Base-by-base conservation (phyloP, 1,284 basidiomycete genomes). In the Cutaneotrichosporon dermatis region DNA sequence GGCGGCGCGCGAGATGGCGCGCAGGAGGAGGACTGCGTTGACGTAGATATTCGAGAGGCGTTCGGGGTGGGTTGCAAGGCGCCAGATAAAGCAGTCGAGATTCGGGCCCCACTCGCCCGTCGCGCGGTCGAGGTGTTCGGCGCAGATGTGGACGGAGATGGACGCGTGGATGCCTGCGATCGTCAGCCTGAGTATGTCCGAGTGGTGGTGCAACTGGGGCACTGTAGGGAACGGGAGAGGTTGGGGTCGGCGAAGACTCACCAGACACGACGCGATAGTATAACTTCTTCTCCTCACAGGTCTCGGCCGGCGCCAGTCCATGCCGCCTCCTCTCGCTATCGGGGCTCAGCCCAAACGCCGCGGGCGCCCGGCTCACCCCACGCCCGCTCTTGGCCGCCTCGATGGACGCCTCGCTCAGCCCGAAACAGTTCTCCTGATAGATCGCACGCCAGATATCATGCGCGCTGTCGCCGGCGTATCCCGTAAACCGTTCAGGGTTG, bases 381-480 rank as follows among this genome's bases (percentile, higher is more conserved):
- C 46, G 55, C 61, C 43, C 56, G 10, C 37, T 36, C 39, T 51
- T 51, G 39, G 62, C 64, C n/a, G 65, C 57, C n/a, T 67, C 66
- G 15, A 75, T 51, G 1, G 72, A 64, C 12, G 73, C 74, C 62
- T 81, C 79, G 1, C 72, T 76, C 8, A 80, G 68, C 8, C 92
- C 93, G 78, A 99, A 99, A 75, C 96, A 99, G 75, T 99, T 99
- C 75, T 99, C 96, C 74, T 97, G 87, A 76, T 99, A 99, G 65
- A 99, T 99, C 6, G 93, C 87, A 55, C 84, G 83, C 96, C 96
- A 99, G 46, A 98, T 89, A 35, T 89, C 84, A 65, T 89, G 84
- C 0, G 96, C 87, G 36, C 89, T 89, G 33, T 83, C 80, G 1
- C 96, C 96, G 0, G 89, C 85, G 76, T 99, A 99, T 9, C 96